These are phyloP conservation scores for Globisporangium paroecandrum DNA, from an alignment of 352 stramenopile species.

Conservation along the genomic window DNA sequence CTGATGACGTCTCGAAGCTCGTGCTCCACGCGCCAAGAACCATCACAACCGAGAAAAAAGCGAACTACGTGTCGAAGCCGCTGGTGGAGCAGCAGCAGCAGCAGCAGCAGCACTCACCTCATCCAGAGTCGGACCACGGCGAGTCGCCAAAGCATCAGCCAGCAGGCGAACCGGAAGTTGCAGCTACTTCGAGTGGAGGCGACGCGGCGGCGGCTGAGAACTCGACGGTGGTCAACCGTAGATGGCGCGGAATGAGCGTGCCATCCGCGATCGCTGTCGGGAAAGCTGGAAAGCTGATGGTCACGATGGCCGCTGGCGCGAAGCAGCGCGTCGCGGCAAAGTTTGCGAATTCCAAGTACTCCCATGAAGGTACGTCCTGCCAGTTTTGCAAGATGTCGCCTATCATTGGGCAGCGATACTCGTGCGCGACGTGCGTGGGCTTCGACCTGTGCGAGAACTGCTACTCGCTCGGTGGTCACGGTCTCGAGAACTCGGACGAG, in stretches of 20 bases:
- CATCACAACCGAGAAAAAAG: constrained; percentile 57
- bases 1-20: constrained; percentile 64
- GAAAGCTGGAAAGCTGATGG: constrained; percentile 60
- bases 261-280: constrained; percentile 16
- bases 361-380: constrained; percentile 72
- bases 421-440: constrained; percentile 73
- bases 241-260: constrained; percentile 52
- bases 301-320: constrained; percentile 61
- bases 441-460: constrained; percentile 82
- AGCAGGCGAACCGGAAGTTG: constrained; percentile 11
- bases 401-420: constrained; percentile 73
- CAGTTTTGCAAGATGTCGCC: constrained; percentile 78
- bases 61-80: constrained; percentile 70
- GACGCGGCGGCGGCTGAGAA: constrained; percentile 13
- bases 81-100: constrained; percentile 16
- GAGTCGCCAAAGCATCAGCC: constrained; percentile 16
- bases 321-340: constrained; percentile 71
- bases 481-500: constrained; percentile 82
- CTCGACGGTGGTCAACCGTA: constrained; percentile 24
- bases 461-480: constrained; percentile 78
- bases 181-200: constrained; percentile 7
- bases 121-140: background rate
- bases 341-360: constrained; percentile 63
- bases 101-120: background rate
- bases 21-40: constrained; percentile 57